Conservation (phyloP, 257 asterid species). For the Solanum ahanhuiri region DNA sequence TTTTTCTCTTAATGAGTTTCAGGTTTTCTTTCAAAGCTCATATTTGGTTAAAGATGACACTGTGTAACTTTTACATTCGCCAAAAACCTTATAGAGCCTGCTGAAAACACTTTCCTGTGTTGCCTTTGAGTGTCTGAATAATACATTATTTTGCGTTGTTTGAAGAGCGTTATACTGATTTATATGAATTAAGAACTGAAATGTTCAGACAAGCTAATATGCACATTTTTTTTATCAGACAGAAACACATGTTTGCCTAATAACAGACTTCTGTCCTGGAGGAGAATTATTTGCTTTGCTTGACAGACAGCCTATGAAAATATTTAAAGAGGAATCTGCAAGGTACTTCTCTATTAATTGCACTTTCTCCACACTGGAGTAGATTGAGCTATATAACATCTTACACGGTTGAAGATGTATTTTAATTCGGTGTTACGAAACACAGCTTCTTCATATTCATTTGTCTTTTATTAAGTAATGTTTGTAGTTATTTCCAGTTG, state of each 20-base stretch:
- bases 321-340: conserved; percentile 91
- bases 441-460: background rate
- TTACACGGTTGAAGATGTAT: background rate
- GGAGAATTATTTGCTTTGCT: conserved; percentile 93
- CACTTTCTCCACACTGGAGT: background rate
- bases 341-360: conserved; percentile 33
- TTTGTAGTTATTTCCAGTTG: background rate
- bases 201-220: background rate
- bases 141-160: background rate
- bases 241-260: conserved; percentile 91
- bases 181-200: conserved; percentile 5
- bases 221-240: conserved; percentile 44
- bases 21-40: background rate
- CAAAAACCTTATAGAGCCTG: background rate
- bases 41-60: background rate
- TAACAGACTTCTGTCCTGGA: conserved; percentile 93
- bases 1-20: background rate
- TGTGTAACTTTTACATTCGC: background rate
- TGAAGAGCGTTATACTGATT: background rate
- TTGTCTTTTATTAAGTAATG: background rate
- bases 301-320: conserved; percentile 91
- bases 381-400: background rate
- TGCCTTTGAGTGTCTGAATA: background rate
- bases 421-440: background rate
- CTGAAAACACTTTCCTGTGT: background rate